Percentiles rank a stretch among this genome's conserved stretches.
Evolutionary conservation across 2,329 filamentous ascomycete genomes (phyloP).

Genomic region (Pseudogymnoascus sp.): DNA sequence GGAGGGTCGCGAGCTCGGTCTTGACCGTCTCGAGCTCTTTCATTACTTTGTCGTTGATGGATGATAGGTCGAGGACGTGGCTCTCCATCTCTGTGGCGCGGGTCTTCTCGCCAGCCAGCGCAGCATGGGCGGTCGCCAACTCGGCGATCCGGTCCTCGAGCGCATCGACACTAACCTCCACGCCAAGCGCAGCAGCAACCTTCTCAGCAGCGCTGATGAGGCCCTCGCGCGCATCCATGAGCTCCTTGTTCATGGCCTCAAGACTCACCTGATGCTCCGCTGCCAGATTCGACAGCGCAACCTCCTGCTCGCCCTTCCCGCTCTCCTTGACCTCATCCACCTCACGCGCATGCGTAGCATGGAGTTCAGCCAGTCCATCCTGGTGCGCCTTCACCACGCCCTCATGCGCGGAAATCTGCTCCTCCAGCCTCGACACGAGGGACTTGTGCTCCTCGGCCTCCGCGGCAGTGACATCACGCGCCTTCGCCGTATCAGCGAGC

Average conservation of each 20-base stretch:
- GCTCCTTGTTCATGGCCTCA: constrained; percentile 50
- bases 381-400: constrained; percentile 47
- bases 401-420: constrained; percentile 52
- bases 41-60: constrained; percentile 50
- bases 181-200: constrained; percentile 50
- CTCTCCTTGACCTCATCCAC: constrained; percentile 39
- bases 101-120: constrained; percentile 49
- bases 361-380: constrained; percentile 41
- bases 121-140: constrained; percentile 50
- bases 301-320: constrained; percentile 48
- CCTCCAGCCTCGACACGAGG: constrained; percentile 45
- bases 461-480: constrained; percentile 24
- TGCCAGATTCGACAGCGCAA: constrained; percentile 49
- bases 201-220: constrained; percentile 56
- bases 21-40: constrained; percentile 55
- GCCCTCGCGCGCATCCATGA: constrained; percentile 57
- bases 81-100: constrained; percentile 49
- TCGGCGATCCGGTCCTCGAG: constrained; percentile 53
- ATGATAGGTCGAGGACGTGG: constrained; percentile 46
- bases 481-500: constrained; percentile 1
- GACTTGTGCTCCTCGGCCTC: constrained; percentile 36
- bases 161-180: constrained; percentile 60
- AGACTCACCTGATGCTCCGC: constrained; percentile 50
- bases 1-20: constrained; percentile 42
- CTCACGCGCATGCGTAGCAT: constrained; percentile 42